phyloP scores from a whole-genome alignment of 78 protist species.

The Dictyostelium citrinum region DNA sequence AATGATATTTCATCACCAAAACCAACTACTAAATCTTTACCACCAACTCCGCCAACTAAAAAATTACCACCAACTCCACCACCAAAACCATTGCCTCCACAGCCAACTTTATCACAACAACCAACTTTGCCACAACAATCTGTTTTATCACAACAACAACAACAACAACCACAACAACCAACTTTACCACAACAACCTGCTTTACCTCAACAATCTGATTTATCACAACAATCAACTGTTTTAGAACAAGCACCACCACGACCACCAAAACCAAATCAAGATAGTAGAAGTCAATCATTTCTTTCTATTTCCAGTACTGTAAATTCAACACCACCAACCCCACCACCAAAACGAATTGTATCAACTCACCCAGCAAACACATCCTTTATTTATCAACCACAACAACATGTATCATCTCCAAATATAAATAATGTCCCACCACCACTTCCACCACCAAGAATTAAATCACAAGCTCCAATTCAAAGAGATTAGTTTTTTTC shows the following conservation, averaged over 20 bases:
- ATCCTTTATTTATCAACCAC: neutral
- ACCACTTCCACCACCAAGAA: neutral
- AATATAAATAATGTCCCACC: neutral
- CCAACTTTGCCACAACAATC: neutral
- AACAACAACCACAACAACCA: neutral
- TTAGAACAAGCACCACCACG: neutral
- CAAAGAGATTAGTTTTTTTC: neutral
- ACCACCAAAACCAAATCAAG: neutral
- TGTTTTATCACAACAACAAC: neutral
- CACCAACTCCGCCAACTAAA: neutral
- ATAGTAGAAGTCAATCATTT: neutral
- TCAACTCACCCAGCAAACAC: neutral
- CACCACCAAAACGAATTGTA: neutral
- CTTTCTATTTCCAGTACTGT: neutral
- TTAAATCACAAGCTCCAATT: neutral
- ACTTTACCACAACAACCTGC: neutral
- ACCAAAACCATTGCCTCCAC: neutral
- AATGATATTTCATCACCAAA: neutral
- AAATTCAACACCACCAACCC: neutral
- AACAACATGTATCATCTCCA: neutral
- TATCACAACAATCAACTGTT: neutral
- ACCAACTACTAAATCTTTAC: neutral
- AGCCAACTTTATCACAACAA: neutral
- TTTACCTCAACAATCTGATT: too few relatives aligned
- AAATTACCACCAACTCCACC: slow-evolving; percentile 4